Conservation (phyloP, 2,329 filamentous ascomycete genomes). For the Trichoderma oligosporum region DNA sequence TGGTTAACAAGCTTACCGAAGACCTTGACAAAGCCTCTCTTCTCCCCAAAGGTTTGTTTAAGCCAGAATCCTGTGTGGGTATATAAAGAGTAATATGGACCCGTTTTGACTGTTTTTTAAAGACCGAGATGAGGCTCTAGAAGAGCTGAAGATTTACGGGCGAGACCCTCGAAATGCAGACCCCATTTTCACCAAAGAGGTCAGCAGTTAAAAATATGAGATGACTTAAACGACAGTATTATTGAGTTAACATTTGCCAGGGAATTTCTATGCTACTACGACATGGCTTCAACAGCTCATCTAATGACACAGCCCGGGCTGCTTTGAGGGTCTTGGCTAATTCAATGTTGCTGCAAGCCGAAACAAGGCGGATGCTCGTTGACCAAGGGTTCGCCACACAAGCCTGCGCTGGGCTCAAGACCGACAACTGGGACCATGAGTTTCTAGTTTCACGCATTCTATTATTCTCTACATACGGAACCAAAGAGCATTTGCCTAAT, state of each 20-base stretch:
- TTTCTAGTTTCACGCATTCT: slow-evolving; percentile 60
- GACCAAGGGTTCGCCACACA: slow-evolving; percentile 53
- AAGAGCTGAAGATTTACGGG: slow-evolving; percentile 64
- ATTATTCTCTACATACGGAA: slow-evolving; percentile 47
- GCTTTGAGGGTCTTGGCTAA: slow-evolving; percentile 80
- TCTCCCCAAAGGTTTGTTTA: slow-evolving; percentile 53
- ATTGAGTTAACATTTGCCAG: slow-evolving; percentile 31
- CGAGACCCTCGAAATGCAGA: slow-evolving; percentile 68
- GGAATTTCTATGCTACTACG: slow-evolving; percentile 68
- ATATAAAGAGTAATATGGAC: no score
- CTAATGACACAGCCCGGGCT: slow-evolving; percentile 63
- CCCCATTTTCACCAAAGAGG: slow-evolving; percentile 79
- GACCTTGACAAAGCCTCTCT: slow-evolving; percentile 61
- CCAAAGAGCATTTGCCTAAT: slow-evolving; percentile 47
- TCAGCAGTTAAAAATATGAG: slow-evolving; percentile 35
- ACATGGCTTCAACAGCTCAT: slow-evolving; percentile 68
- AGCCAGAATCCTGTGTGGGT: slow-evolving; percentile 3
- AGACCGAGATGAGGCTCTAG: slow-evolving; percentile 60
- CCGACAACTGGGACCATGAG: slow-evolving; percentile 74
- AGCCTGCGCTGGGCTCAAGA: slow-evolving; percentile 68
- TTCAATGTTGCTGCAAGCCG: slow-evolving; percentile 54
- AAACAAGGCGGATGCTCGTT: slow-evolving; percentile 44
- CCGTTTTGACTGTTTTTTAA: slow-evolving; percentile 31
- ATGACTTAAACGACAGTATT: not conserved
- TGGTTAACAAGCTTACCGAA: slow-evolving; percentile 58